A percentile compares a stretch with the other conserved stretches of the same genome.
Conservation (phyloP, 371 early-diverging fungal species). For the Coemansia sp. region DNA sequence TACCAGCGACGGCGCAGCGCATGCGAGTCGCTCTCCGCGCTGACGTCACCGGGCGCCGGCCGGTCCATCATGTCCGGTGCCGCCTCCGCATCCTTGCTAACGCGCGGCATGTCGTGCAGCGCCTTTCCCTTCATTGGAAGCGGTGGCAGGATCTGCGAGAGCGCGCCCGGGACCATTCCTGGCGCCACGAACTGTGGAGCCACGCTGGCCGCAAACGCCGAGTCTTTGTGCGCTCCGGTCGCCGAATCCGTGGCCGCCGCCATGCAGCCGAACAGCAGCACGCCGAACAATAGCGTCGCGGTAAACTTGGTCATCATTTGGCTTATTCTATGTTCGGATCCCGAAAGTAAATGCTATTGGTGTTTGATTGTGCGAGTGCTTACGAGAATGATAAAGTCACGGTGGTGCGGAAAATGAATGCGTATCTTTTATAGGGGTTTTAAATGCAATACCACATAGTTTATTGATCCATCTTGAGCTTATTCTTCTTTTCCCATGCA, state of each 20-base stretch:
- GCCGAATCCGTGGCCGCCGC: not conserved
- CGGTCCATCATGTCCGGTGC: not conserved
- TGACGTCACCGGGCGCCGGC: not conserved
- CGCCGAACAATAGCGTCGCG: not conserved
- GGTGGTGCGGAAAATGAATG: no score
- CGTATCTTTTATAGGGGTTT: no score
- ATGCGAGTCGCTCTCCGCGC: not conserved
- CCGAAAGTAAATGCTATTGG: not conserved
- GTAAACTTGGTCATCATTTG: not conserved
- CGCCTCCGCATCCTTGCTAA: not conserved
- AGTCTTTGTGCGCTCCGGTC: not conserved
- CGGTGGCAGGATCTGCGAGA: not conserved
- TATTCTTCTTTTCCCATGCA: no score
- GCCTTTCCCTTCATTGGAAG: not conserved
- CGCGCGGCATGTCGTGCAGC: not conserved
- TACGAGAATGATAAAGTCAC: no score
- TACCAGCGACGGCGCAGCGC: constrained; percentile 14
- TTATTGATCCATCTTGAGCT: no score
- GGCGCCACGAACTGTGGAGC: not conserved
- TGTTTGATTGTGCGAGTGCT: not conserved
- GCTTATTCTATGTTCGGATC: not conserved
- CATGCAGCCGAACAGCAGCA: not conserved
- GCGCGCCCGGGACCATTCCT: no score
- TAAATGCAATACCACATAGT: no score
- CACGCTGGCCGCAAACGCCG: not conserved